Evolutionary conservation across 2,329 filamentous ascomycete genomes (phyloP).

Genomic region (Penicillium sp.): DNA sequence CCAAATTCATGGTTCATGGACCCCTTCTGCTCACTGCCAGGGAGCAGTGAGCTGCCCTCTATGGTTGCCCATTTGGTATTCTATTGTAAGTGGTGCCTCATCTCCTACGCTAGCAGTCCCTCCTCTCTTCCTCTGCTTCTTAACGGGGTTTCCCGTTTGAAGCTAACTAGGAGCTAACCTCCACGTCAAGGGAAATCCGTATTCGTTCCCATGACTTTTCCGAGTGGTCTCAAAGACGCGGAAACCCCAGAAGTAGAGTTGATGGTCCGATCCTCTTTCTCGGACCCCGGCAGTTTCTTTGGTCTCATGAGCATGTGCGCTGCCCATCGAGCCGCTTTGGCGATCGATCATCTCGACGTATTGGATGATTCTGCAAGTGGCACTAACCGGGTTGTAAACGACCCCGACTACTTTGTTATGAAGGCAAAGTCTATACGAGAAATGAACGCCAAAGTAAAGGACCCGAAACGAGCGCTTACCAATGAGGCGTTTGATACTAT

Average conservation of each 20-base stretch:
- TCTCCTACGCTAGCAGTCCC: neutral
- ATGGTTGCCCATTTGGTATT: conserved; percentile 31
- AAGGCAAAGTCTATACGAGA: conserved; percentile 37
- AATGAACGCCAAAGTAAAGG: conserved; percentile 33
- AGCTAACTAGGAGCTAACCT: conserved; percentile 19
- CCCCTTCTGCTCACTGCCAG: conserved; percentile 36
- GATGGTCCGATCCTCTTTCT: conserved; percentile 34
- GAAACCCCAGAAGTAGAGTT: conserved; percentile 28
- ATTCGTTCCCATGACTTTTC: conserved; percentile 42
- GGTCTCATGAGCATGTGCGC: conserved; percentile 41
- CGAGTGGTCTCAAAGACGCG: conserved; percentile 29
- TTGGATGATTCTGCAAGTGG: conserved; percentile 15
- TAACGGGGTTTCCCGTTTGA: neutral
- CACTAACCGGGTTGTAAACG: conserved; percentile 23
- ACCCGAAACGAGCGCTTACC: conserved; percentile 28
- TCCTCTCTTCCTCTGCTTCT: neutral
- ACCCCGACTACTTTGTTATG: conserved; percentile 41
- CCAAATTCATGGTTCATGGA: conserved; percentile 32
- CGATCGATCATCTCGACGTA: conserved; percentile 25
- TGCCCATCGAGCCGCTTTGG: conserved; percentile 38
- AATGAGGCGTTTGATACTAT: conserved; percentile 40
- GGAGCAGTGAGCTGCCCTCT: conserved; percentile 24
- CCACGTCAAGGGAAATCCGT: conserved; percentile 35
- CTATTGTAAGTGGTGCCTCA: conserved; percentile 32
- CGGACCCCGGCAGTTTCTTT: conserved; percentile 39